Percentiles rank a stretch among this genome's conserved stretches.
Evolutionary conservation across 2,329 filamentous ascomycete genomes (phyloP).

Genomic region (Hypoxylon sp.): DNA sequence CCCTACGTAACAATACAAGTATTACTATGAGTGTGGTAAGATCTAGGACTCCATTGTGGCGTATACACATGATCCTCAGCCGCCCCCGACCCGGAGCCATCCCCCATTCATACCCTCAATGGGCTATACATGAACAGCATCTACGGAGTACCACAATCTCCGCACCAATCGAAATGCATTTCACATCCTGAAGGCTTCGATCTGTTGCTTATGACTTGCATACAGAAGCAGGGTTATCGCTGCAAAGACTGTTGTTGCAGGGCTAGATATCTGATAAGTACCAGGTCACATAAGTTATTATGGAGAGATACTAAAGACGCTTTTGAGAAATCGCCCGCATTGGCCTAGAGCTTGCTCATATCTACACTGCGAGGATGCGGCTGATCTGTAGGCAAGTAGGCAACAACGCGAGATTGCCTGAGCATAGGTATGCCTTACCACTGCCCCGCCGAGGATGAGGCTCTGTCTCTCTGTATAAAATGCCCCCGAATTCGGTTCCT

Average conservation of each 20-base stretch:
- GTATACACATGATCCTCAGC: conserved; percentile 1
- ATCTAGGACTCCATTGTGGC: neutral
- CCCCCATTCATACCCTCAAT: neutral
- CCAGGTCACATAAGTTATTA: neutral
- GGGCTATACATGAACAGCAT: neutral
- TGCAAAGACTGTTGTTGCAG: neutral
- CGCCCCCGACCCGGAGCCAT: neutral
- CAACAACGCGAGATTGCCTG: conserved; percentile 2
- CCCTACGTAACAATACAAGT: neutral
- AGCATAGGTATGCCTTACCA: conserved; percentile 2
- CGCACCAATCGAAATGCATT: conserved; percentile 4
- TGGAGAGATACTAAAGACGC: neutral
- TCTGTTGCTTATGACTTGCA: neutral
- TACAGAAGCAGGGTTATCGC: neutral
- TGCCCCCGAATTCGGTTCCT: neutral
- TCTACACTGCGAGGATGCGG: neutral
- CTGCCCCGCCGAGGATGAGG: neutral
- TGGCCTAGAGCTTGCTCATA: neutral
- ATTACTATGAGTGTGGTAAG: neutral
- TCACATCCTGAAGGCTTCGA: neutral
- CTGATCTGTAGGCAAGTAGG: neutral
- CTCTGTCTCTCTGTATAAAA: conserved; percentile 2
- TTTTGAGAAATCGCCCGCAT: too few species aligned
- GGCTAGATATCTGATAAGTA: neutral
- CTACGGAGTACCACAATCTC: neutral